Evolutionary conservation across 441 rosid species (phyloP), one percentile per base, ranked within the genome.

Genomic region (Euphorbia corollata): DNA sequence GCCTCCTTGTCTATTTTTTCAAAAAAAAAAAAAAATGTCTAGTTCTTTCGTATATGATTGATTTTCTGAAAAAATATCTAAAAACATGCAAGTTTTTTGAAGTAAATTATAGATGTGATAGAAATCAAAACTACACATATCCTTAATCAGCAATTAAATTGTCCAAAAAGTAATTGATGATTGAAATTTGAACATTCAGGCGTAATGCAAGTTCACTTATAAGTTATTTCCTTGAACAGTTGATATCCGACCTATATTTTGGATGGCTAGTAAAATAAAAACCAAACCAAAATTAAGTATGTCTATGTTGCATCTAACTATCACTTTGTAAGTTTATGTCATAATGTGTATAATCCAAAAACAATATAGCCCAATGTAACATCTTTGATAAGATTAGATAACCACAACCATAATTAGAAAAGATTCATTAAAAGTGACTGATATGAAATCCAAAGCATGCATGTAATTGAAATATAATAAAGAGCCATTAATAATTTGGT

Each of bases 191-290:
- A n/a, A n/a, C n/a, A n/a, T n/a, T n/a, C n/a, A n/a, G n/a, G n/a
- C n/a, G n/a, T n/a, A n/a, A n/a, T n/a, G n/a, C n/a, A n/a, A n/a
- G n/a, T n/a, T n/a, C n/a, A n/a, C n/a, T n/a, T n/a, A n/a, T 63
- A 68, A 61, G 55, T 32, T 13, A 54, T 11, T 39, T 45, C 8
- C 8, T 13, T 47, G 20, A 38, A 18, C 12, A n/a, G 16, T 39
- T 41, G 27, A 41, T 38, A 18, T 64, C 51, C 69, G 47, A 38
- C 61, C 68, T 27, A 61, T 69, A 43, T 48, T 27, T 53, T 59
- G 68, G 60, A 53, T 13, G 61, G 18, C 58, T 63, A 53, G 23
- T 36, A 32, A 22, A 12, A 15, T 34, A 34, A n/a, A n/a, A n/a
- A n/a, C n/a, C n/a, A n/a, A n/a, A n/a, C n/a, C n/a, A n/a, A n/a